phyloP scores from a whole-genome alignment of 129 eudicot species.

The Flaveria linearis region DNA sequence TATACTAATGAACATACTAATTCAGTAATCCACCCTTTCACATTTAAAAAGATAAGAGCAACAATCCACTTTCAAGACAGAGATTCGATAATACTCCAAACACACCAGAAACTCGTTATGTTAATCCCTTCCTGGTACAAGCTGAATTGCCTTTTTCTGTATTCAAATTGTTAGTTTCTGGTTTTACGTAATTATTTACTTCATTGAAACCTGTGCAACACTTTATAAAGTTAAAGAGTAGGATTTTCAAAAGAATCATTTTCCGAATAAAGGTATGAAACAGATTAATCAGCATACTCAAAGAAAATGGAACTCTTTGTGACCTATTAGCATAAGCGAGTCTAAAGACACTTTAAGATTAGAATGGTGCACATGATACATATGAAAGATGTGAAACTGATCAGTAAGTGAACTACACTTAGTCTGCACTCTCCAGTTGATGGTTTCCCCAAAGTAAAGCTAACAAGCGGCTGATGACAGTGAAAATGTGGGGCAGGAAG shows the following conservation, averaged over 20 bases:
- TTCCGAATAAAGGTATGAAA: neutral
- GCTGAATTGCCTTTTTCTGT: slow-evolving; percentile 3
- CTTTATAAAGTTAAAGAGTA: neutral
- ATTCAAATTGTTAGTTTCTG: neutral
- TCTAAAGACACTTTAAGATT: neutral
- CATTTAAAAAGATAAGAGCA: neutral
- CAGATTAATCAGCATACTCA: neutral
- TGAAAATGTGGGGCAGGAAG: neutral
- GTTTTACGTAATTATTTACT: slow-evolving; percentile 4
- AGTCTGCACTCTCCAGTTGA: neutral
- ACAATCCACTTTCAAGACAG: slow-evolving; percentile 12
- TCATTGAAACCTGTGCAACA: neutral
- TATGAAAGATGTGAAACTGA: slow-evolving; percentile 4
- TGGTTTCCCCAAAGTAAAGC: neutral
- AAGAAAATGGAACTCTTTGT: neutral
- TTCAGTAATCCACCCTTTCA: slow-evolving; percentile 7
- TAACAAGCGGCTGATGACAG: neutral
- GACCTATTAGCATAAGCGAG: neutral
- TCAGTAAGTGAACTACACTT: neutral
- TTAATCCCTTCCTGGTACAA: neutral
- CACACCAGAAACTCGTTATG: neutral
- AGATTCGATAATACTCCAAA: neutral
- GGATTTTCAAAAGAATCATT: neutral
- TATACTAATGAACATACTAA: slow-evolving; percentile 4
- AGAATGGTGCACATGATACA: neutral